Evolutionary conservation across 345 rosid genomes (phyloP).

Genomic region (Eucalyptus curtisii): DNA sequence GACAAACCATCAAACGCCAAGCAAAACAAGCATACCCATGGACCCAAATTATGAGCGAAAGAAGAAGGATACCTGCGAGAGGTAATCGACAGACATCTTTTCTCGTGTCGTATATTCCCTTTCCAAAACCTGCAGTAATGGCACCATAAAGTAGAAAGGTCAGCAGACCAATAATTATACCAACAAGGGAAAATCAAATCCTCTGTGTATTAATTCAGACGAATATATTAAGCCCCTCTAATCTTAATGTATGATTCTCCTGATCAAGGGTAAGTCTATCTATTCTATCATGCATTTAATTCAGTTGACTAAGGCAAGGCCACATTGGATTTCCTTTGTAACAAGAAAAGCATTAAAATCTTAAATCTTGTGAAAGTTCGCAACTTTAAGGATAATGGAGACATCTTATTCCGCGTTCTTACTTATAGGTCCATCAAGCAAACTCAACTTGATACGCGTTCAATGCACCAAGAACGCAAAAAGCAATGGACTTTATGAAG

Average conservation of each 20-base stretch:
- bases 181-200: not conserved
- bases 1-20: not conserved
- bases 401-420: not conserved
- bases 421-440: not conserved
- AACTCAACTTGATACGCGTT: not conserved
- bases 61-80: conserved; percentile 39
- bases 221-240: not conserved
- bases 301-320: not conserved
- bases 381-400: not conserved
- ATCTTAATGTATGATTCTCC: not conserved
- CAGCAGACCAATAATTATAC: not conserved
- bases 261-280: not conserved
- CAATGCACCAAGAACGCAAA: not conserved
- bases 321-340: not conserved
- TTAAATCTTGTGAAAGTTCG: not conserved
- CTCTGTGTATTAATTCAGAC: not conserved
- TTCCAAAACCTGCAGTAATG: conserved; percentile 53
- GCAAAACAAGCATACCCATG: not conserved
- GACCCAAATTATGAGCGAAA: not conserved
- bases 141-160: not conserved
- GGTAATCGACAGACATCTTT: conserved; percentile 47
- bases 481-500: not conserved
- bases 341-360: not conserved
- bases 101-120: conserved; percentile 26
- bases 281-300: not conserved